Base-by-base conservation (phyloP, 2,329 filamentous ascomycete genomes). In the Neopestalotiopsis sp. region DNA sequence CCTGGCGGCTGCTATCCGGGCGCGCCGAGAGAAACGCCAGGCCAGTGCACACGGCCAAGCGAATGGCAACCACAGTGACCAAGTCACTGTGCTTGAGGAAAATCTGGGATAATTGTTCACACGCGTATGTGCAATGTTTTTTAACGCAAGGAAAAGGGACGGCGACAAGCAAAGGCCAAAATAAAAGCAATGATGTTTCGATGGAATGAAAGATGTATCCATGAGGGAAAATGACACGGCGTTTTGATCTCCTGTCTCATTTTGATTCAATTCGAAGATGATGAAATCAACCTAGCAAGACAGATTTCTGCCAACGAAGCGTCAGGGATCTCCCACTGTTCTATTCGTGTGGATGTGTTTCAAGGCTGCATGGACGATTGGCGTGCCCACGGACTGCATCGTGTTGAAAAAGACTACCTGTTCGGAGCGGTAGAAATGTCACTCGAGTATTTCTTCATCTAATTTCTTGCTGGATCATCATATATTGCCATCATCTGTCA, bases 1-100 rank as follows among this genome's bases (percentile, higher is more conserved):
- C 74, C 88, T 98, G 38, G 95, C 96, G 5, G 89, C 90, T n/a
- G 93, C 94, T 45, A 92, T 98, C 66, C 89, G 93, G 65, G 88
- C 89, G 72, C 89, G 95, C 75, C 89, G 96, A 75, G 85, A 89
- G 75, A 85, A 83, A 74, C 28, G 17, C 14, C 14, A 53, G 45
- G 80, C 79, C 49, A 40, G 61, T 6, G 38, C 40, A 28, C 61
- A 67, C 56, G 81, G 79, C 67, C 75, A 78, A 7, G 71, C 76
- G 34, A 38, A 38, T 38, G 34, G 34, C 10, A 38, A 38, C 62
- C 76, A 76, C 57, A 77, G 76, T 65, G 74, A 73, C 75, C 71
- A 82, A 82, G 77, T 84, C 17, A 87, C 83, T n/a, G 79, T 77
- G 28, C 78, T 88, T 4, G 85, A 88, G 78, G 85, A 88, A 77